phyloP scores from a whole-genome alignment of 768 basidiomycete species.

The Aureoboletus auriporus region DNA sequence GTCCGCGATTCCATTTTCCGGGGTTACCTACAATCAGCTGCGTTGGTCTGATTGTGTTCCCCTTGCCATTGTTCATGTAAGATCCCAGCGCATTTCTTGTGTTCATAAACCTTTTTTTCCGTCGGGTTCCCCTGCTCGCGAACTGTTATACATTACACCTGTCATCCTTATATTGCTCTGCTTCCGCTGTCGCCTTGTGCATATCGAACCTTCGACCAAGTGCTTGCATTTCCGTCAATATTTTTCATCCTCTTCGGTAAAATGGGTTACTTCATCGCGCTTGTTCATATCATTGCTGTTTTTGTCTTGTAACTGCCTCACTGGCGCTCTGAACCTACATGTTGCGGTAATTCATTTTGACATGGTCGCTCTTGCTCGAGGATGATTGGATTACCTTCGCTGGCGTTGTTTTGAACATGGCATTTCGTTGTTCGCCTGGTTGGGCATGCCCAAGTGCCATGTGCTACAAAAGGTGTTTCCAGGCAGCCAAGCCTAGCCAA shows the following conservation, averaged over 20 bases:
- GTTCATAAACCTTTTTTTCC: background rate
- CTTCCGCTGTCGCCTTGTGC: background rate
- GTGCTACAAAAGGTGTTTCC: no score
- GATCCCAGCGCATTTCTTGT: slow-evolving; percentile 5
- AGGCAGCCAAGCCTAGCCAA: no score
- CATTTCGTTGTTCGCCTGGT: no score
- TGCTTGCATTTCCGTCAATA: slow-evolving; percentile 9
- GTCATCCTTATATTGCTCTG: slow-evolving; percentile 1
- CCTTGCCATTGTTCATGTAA: background rate
- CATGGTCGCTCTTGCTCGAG: no score
- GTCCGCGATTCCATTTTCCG: slow-evolving; percentile 75
- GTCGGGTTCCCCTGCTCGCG: background rate
- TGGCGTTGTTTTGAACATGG: no score
- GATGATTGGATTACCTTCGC: no score
- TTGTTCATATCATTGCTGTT: slow-evolving; percentile 10
- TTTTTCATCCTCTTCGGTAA: background rate
- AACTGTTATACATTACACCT: slow-evolving; percentile 6
- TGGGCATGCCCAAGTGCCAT: no score
- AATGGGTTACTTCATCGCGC: background rate
- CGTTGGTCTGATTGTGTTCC: slow-evolving; percentile 47
- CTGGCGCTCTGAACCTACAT: background rate
- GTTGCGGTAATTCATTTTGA: background rate
- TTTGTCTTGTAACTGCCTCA: slow-evolving; percentile 11
- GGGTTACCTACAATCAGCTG: slow-evolving; percentile 69
- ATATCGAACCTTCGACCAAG: background rate